Evolutionary conservation across 78 protist species (phyloP), one percentile per base, ranked within the genome.

Genomic region (Dictyostelium brefeldianum): DNA sequence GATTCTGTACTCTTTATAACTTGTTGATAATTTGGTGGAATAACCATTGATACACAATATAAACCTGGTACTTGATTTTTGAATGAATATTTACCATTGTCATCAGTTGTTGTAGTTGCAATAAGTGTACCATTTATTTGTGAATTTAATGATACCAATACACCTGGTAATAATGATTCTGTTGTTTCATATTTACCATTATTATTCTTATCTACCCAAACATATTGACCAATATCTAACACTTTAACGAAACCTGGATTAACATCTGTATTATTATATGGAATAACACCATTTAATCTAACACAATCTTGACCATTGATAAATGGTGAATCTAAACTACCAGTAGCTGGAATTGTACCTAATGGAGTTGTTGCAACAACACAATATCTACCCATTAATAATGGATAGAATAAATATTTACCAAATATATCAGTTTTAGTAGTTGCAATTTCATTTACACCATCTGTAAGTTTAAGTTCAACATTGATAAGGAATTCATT

Each of bases 371-470:
- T 31, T n/a, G 31, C 70, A 27, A n/a, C 15, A 8, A 47, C 7
- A 50, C 64, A 64, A 71, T 83, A 83, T 18, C 31, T 54, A 56
- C 91, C 91, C 29, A 41, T 31, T 17, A 22, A 20, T 14, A 83
- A 25, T 31, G 77, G 57, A 43, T 53, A 46, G 25, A 83, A 73
- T 20, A 43, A 12, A 81, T 73, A 83, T 11, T 54, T 54, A 71
- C 91, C 91, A n/a, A 56, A n/a, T 1, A 12, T 36, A 56, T 83
- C 91, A 22, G 91, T 70, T 59, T 79, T 56, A 8, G 75, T 73
- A 0, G 51, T 41, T 22, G 14, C 20, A 5, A 43, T 3, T 14
- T 50, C 65, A 51, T 75, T 50, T 18, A 18, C 7, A 22, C 27
- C 25, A 51, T 43, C 64, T 7, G 11, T 36, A 15, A 75, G 41